Base-by-base conservation (phyloP, 2,329 filamentous ascomycete species). In the Dactylellina sp. region DNA sequence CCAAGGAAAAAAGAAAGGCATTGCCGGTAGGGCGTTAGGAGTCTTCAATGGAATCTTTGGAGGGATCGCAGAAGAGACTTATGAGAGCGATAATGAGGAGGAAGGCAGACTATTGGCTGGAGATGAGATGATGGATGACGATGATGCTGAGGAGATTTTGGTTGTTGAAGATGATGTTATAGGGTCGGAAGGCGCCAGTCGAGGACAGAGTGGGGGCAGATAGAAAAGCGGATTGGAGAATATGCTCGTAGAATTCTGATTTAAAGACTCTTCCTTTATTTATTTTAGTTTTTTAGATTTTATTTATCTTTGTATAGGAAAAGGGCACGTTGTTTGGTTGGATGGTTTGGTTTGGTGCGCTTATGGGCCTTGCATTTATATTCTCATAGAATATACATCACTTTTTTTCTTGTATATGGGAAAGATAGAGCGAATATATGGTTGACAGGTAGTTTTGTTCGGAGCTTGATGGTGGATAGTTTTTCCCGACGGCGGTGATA, bases 141-240 rank as follows among this genome's bases (percentile, higher is more conserved):
- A 76, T 18, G 77, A 78, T 64, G 77, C 76, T 18, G 66, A 76
- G 40, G 77, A 78, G 37, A 37, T 75, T 5, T 66, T 75, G 53
- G 75, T 76, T 1, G 57, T 77, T 6, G 76, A 75, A 35, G 68
- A 74, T 42, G 77, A 72, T 25, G 22, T 40, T 12, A 16, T 47
- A 22, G 56, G 60, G 53, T 20, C 55, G 49, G 70, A 55, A 14
- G 61, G 42, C 2, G 68, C 59, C 32, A 57, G 52, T n/a, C n/a
- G n/a, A 22, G 22, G 35, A n/a, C 24, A 25, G 7, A 18, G 35
- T 55, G 50, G 50, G 24, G 35, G 16, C 7, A 40, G 35, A 32
- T 55, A 18, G 37, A 40, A 14, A 12, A 40, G 12, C 32, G 11
- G n/a, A 40, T 40, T 40, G 37, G 5, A 40, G 37, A 14, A 12